phyloP scores from a whole-genome alignment of 2,329 filamentous ascomycete species.

The Ceratocystis alfenasii region DNA sequence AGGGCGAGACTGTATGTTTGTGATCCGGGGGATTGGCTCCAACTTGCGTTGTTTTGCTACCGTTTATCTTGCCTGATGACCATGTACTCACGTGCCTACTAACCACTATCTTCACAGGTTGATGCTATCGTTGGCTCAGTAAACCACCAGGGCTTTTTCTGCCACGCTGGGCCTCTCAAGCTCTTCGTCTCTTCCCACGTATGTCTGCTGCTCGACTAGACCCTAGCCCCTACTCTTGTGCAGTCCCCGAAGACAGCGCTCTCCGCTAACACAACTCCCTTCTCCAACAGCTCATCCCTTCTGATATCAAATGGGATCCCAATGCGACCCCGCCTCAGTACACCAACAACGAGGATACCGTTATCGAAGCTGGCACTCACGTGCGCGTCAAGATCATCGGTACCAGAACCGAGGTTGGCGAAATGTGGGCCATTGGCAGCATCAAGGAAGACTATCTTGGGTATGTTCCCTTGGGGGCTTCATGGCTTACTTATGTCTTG shows the following conservation, averaged over 20 bases:
- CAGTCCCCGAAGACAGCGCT: neutral
- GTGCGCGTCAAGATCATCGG: slow-evolving; percentile 91
- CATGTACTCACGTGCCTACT: slow-evolving; percentile 1
- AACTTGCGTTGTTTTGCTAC: too few relatives aligned
- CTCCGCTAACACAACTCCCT: slow-evolving; percentile 26
- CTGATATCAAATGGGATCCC: slow-evolving; percentile 84
- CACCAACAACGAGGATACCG: slow-evolving; percentile 86
- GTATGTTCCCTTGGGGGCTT: slow-evolving; percentile 30
- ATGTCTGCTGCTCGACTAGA: slow-evolving; percentile 29
- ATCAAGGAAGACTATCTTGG: slow-evolving; percentile 77
- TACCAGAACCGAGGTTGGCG: slow-evolving; percentile 81
- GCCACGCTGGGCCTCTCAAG: slow-evolving; percentile 63
- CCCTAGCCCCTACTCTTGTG: neutral
- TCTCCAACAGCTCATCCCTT: slow-evolving; percentile 62
- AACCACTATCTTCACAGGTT: slow-evolving; percentile 43
- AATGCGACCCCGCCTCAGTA: slow-evolving; percentile 95
- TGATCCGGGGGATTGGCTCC: too few relatives aligned
- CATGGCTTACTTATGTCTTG: neutral
- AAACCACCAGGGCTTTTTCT: slow-evolving; percentile 84
- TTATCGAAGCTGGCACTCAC: slow-evolving; percentile 87
- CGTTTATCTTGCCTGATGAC: neutral
- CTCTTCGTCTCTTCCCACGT: slow-evolving; percentile 76
- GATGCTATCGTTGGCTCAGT: slow-evolving; percentile 89
- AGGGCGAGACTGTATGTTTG: slow-evolving; percentile 78
- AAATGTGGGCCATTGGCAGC: slow-evolving; percentile 93